A percentile compares a stretch with the other conserved stretches of the same genome.
phyloP scores from a whole-genome alignment of 2,329 filamentous ascomycete genomes.

The Lecanicillium sp. region DNA sequence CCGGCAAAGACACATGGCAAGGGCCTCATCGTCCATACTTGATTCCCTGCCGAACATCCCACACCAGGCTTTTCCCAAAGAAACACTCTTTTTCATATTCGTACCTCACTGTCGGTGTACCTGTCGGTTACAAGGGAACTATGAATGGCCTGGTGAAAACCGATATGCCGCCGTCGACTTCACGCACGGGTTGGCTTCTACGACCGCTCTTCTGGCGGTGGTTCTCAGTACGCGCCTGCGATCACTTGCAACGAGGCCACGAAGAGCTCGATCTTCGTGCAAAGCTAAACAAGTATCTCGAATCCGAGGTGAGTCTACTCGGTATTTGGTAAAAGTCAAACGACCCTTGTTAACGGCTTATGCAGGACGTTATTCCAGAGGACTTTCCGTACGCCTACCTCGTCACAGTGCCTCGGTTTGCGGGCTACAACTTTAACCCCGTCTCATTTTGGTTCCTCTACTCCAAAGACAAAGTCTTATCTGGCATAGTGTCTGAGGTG shows the following conservation, averaged over 20 bases:
- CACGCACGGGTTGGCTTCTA: no score
- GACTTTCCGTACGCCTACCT: constrained; percentile 62
- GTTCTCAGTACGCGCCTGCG: constrained; percentile 30
- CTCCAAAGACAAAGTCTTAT: constrained; percentile 44
- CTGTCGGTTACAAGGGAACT: constrained; percentile 24
- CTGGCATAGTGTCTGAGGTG: constrained; percentile 62
- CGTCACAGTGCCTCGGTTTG: constrained; percentile 59
- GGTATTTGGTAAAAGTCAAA: neutral
- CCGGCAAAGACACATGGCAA: no score
- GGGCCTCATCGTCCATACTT: constrained; percentile 22
- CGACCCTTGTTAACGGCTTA: no score
- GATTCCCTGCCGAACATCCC: constrained; percentile 57
- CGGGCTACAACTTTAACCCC: constrained; percentile 66
- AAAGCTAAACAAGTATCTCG: constrained; percentile 55
- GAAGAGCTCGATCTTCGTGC: constrained; percentile 45
- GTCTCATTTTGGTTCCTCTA: constrained; percentile 78
- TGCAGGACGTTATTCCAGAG: constrained; percentile 47
- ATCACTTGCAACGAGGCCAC: constrained; percentile 52
- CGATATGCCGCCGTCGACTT: no score
- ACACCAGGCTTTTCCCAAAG: constrained; percentile 58
- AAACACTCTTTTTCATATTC: constrained; percentile 62
- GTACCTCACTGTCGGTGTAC: constrained; percentile 30
- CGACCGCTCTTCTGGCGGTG: no score
- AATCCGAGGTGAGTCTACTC: constrained; percentile 37
- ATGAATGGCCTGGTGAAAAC: no score